phyloP scores from a whole-genome alignment of 2,329 filamentous ascomycete genomes.

The Albophoma yamanashiensis region DNA sequence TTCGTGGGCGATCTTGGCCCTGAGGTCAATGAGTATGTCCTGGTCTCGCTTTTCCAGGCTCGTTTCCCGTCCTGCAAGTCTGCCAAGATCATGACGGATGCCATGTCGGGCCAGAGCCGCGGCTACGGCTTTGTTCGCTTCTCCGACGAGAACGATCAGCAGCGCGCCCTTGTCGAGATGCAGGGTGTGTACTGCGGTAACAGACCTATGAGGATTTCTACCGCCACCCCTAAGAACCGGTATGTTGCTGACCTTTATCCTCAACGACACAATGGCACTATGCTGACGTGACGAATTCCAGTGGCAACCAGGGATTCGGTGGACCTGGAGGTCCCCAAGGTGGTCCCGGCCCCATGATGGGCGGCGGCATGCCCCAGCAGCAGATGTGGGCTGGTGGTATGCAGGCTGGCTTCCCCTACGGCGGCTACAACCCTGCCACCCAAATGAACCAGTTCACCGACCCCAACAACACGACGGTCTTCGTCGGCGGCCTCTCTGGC shows the following conservation, averaged over 20 bases:
- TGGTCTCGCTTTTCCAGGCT: slow-evolving; percentile 93
- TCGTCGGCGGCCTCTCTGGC: slow-evolving; percentile 91
- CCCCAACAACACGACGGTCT: slow-evolving; percentile 98
- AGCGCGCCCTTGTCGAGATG: slow-evolving; percentile 94
- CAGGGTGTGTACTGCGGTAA: slow-evolving; percentile 99
- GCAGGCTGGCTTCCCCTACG: slow-evolving; percentile 25
- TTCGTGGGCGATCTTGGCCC: slow-evolving; percentile 97
- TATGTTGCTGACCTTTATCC: slow-evolving; percentile 16
- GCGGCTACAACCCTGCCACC: slow-evolving; percentile 36
- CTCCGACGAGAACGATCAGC: slow-evolving; percentile 89
- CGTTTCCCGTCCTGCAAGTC: slow-evolving; percentile 97
- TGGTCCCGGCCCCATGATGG: slow-evolving; percentile 33
- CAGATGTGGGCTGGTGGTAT: slow-evolving; percentile 30
- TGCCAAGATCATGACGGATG: slow-evolving; percentile 99
- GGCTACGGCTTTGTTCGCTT: slow-evolving; percentile 98
- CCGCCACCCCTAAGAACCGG: slow-evolving; percentile 92
- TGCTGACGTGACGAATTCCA: slow-evolving; percentile 6
- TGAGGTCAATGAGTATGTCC: slow-evolving; percentile 96
- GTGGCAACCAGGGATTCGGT: slow-evolving; percentile 28
- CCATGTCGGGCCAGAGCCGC: slow-evolving; percentile 92
- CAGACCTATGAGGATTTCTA: slow-evolving; percentile 95
- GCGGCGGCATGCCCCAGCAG: slow-evolving; percentile 32
- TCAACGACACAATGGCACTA: no score
- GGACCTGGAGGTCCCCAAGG: slow-evolving; percentile 27
- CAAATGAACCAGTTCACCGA: slow-evolving; percentile 99